phyloP scores from a whole-genome alignment of 371 early-diverging fungal species.

The Apophysomyces elegans region DNA sequence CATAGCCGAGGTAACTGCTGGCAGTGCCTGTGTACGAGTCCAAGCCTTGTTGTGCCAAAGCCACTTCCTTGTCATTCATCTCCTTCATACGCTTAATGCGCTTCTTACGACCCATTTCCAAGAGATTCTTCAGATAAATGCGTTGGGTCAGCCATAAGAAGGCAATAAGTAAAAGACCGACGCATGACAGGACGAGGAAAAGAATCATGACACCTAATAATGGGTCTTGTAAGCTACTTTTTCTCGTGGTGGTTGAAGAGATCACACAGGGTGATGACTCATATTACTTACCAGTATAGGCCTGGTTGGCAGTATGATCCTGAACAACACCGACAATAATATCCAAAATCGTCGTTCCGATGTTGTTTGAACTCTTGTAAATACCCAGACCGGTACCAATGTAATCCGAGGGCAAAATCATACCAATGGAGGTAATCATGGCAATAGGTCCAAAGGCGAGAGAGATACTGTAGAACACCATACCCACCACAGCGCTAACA shows the following conservation, averaged over 20 bases:
- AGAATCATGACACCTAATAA: conserved; percentile 40
- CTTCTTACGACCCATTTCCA: conserved; percentile 36
- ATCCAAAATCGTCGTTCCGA: conserved; percentile 56
- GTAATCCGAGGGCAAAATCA: conserved; percentile 52
- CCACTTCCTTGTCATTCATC: conserved; percentile 42
- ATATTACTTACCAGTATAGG: conserved; percentile 30
- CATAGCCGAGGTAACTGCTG: conserved; percentile 23
- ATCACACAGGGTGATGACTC: neutral
- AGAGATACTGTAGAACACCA: conserved; percentile 52
- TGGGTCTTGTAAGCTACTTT: no score
- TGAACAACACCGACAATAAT: conserved; percentile 56
- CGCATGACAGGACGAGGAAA: conserved; percentile 35
- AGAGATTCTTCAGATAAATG: conserved; percentile 31
- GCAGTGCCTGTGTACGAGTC: conserved; percentile 37
- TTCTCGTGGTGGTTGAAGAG: neutral
- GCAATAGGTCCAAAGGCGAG: conserved; percentile 59
- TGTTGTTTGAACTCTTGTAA: conserved; percentile 51
- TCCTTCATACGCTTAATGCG: conserved; percentile 46
- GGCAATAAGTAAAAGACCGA: conserved; percentile 41
- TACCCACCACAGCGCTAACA: conserved; percentile 48
- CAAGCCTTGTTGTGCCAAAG: conserved; percentile 36
- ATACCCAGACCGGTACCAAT: conserved; percentile 63
- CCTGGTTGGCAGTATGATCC: conserved; percentile 42
- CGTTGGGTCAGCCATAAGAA: conserved; percentile 36
- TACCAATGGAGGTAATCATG: conserved; percentile 56